Percentiles rank a stretch among this genome's conserved stretches.
Conservation (phyloP, 1,284 basidiomycete species). For the Cryptococcus sp. region DNA sequence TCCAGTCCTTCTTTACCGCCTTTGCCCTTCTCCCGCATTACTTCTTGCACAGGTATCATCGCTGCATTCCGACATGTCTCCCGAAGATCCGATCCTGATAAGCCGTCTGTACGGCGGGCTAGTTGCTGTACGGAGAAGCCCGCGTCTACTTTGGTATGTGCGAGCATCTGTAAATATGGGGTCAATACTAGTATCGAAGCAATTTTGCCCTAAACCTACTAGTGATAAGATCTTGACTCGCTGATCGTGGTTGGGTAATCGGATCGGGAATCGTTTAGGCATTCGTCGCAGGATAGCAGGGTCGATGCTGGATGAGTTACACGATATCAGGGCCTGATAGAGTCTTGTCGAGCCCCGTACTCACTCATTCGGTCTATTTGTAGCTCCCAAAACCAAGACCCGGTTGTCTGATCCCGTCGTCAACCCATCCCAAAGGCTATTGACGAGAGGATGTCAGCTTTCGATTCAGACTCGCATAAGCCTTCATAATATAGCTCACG, state of each 20-base stretch:
- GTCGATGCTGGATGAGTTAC: conserved; percentile 73
- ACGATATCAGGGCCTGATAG: background rate
- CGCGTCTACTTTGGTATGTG: conserved; percentile 69
- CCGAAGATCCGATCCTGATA: conserved; percentile 88
- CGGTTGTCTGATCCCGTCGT: conserved; percentile 69
- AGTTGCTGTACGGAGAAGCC: conserved; percentile 68
- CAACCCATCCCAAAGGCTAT: conserved; percentile 94
- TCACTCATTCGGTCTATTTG: conserved; percentile 74
- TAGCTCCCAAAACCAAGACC: conserved; percentile 92
- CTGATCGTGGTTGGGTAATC: conserved; percentile 78
- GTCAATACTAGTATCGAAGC: background rate
- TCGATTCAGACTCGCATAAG: background rate
- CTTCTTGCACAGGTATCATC: conserved; percentile 87
- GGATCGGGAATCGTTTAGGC: conserved; percentile 95
- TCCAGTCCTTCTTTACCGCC: conserved; percentile 50
- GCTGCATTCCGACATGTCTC: conserved; percentile 93
- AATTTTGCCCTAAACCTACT: conserved; percentile 56
- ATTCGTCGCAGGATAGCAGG: conserved; percentile 91
- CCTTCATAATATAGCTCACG: conserved; percentile 60
- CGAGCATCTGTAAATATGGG: conserved; percentile 67
- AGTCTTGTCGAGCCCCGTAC: background rate
- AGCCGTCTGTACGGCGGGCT: conserved; percentile 72
- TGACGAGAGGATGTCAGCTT: background rate
- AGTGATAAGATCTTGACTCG: conserved; percentile 84
- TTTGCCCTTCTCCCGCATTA: conserved; percentile 66